Conservation (phyloP, 768 basidiomycete species). For the Suillus hirtellus region DNA sequence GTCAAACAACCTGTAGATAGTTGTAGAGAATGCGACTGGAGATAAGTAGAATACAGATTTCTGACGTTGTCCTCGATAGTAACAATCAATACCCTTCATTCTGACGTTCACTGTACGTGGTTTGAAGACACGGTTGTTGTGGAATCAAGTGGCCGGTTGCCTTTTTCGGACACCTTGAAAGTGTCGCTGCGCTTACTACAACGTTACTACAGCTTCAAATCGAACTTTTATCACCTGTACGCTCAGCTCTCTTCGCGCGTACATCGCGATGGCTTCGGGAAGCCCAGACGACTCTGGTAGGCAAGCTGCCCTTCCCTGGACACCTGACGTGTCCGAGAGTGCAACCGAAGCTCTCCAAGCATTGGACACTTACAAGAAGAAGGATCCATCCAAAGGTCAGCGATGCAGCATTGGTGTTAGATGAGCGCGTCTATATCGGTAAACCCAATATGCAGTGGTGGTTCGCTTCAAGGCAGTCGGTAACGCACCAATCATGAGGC, state of each 20-base stretch:
- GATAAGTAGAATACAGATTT: not conserved
- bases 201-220: not conserved
- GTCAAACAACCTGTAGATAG: not conserved
- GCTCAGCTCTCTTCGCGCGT: constrained; percentile 3
- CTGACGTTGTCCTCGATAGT: not conserved
- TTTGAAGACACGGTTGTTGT: constrained; percentile 13
- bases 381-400: constrained; percentile 76
- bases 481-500: constrained; percentile 98
- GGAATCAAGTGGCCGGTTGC: not conserved
- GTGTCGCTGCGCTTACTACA: not conserved
- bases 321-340: constrained; percentile 33
- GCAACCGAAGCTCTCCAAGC: constrained; percentile 61
- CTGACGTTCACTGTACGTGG: constrained; percentile 7
- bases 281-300: constrained; percentile 38
- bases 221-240: not conserved
- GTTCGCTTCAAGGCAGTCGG: constrained; percentile 98
- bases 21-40: not conserved
- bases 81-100: not conserved
- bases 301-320: constrained; percentile 32
- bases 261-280: constrained; percentile 27
- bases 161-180: not conserved
- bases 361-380: constrained; percentile 84
- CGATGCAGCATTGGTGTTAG: not conserved
- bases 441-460: constrained; percentile 58
- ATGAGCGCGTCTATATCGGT: not conserved